These are phyloP conservation scores for Ophiostoma triangulosporum DNA, from an alignment of 2,329 filamentous ascomycete genomes.

Conservation along the genomic window DNA sequence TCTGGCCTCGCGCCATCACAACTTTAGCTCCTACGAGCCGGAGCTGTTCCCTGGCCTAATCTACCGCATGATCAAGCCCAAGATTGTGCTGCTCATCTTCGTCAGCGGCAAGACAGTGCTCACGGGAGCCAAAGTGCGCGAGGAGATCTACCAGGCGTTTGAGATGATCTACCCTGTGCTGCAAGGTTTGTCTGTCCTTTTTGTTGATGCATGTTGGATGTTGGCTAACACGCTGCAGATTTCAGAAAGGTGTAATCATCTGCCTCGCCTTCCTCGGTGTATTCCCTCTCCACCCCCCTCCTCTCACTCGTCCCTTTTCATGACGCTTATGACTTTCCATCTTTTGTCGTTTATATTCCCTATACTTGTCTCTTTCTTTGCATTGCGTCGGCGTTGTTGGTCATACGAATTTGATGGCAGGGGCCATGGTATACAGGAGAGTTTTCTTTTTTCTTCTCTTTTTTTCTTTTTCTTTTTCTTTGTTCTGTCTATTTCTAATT, in stretches of 20 bases:
- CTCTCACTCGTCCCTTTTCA: neutral
- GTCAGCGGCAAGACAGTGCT: conserved; percentile 97
- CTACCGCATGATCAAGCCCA: conserved; percentile 99
- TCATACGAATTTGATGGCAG: neutral
- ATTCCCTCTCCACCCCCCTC: neutral
- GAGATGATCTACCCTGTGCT: conserved; percentile 96
- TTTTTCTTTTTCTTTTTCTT: neutral
- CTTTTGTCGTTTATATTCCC: neutral
- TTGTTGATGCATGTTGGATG: conserved; percentile 5
- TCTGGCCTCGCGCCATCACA: conserved; percentile 91
- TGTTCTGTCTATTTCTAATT: neutral
- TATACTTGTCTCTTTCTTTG: neutral
- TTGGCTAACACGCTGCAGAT: conserved; percentile 24
- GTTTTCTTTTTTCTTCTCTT: neutral
- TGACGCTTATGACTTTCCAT: neutral
- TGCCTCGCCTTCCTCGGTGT: neutral
- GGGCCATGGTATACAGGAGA: neutral
- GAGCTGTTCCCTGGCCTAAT: conserved; percentile 98
- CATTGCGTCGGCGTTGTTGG: neutral
- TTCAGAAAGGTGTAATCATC: conserved; percentile 42
- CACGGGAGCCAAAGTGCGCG: conserved; percentile 92
- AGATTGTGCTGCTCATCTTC: conserved; percentile 96
- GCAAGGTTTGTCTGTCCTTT: conserved; percentile 42
- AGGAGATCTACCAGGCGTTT: conserved; percentile 95
- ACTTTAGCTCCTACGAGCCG: conserved; percentile 98